These are phyloP conservation scores for Microcyclospora tardicrescens DNA, from an alignment of 2,329 filamentous ascomycete genomes.

Conservation along the genomic window DNA sequence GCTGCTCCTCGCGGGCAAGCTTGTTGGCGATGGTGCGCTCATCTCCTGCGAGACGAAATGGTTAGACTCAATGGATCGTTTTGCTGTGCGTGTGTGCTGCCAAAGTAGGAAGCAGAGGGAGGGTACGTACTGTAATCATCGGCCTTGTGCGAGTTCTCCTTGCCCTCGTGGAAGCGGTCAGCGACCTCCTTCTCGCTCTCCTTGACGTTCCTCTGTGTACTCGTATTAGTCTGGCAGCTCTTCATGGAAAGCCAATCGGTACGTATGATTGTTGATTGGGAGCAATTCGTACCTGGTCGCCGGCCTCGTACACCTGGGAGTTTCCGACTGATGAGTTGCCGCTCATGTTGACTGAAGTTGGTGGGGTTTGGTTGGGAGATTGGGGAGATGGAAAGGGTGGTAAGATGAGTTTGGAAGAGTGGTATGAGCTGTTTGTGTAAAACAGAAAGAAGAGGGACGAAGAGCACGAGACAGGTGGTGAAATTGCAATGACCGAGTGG, in stretches of 20 bases:
- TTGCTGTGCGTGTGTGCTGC: neutral
- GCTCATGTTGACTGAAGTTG: slow-evolving; percentile 30
- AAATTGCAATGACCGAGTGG: neutral
- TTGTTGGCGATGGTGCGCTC: slow-evolving; percentile 60
- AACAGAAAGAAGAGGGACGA: neutral
- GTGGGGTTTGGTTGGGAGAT: slow-evolving; percentile 2
- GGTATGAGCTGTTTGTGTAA: neutral
- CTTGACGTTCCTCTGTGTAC: slow-evolving; percentile 41
- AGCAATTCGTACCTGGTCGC: slow-evolving; percentile 45
- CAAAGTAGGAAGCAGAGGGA: neutral
- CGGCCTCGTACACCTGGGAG: slow-evolving; percentile 55
- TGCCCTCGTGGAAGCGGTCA: slow-evolving; percentile 58
- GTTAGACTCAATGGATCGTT: neutral
- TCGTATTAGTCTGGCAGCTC: neutral
- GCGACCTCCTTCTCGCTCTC: slow-evolving; percentile 31
- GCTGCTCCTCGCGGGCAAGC: slow-evolving; percentile 49
- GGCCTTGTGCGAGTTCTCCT: slow-evolving; percentile 52
- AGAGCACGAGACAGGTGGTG: neutral
- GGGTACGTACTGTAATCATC: slow-evolving; percentile 55
- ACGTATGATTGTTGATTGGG: neutral
- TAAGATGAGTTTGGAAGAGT: neutral
- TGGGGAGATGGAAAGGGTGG: neutral
- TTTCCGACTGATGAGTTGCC: slow-evolving; percentile 54
- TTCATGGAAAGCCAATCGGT: too few relatives aligned
- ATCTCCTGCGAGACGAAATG: slow-evolving; percentile 42